Evolutionary conservation across 352 stramenopile species (phyloP), one percentile per base, ranked within the genome.

Genomic region (Phytophthora boehmeriae): DNA sequence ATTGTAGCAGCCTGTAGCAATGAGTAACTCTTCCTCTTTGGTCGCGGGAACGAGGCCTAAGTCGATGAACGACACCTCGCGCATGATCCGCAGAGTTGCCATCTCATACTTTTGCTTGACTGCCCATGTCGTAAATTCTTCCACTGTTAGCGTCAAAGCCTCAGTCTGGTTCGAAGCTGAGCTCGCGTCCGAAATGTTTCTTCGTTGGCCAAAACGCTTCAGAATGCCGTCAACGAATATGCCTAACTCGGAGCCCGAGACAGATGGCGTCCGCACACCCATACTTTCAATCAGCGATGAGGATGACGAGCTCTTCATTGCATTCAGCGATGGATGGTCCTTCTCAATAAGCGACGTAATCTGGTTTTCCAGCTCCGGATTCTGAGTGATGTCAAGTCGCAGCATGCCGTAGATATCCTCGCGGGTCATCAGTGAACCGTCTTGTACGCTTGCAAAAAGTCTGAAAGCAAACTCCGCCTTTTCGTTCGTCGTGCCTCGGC

Each of bases 361-460:
- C 16, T 89, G 68, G 23, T 65, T 73, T 19, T 93, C 83, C 10
- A 96, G 54, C 0, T 88, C 66, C 8, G 80, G 73, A 41, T 93
- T 93, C 56, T 93, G 84, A 4, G 85, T 83, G 17, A 96, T 74
- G 54, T 94, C 86, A 16, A 94, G 55, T 14, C 87, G 81, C 57
- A 96, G 67, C 88, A 96, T 95, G 16, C 71, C 79, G 43, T 92
- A 96, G 22, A 93, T 52, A 57, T 95, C 86, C 32, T 96, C 86
- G 30, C 86, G 86, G 28, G 57, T 90, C 81, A 95, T 91, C 25
- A 88, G 65, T 16, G 63, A 66, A 6, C 55, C 59, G 13, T 79
- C 69, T 19, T 65, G 73, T 25, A 73, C 53, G 16, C 79, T 89
- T 6, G 85, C 75, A 55, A 96, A 95, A 17, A 95, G 64, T 27